Evolutionary conservation across 2,329 filamentous ascomycete genomes (phyloP).

Genomic region (Nannizzia gypsea): DNA sequence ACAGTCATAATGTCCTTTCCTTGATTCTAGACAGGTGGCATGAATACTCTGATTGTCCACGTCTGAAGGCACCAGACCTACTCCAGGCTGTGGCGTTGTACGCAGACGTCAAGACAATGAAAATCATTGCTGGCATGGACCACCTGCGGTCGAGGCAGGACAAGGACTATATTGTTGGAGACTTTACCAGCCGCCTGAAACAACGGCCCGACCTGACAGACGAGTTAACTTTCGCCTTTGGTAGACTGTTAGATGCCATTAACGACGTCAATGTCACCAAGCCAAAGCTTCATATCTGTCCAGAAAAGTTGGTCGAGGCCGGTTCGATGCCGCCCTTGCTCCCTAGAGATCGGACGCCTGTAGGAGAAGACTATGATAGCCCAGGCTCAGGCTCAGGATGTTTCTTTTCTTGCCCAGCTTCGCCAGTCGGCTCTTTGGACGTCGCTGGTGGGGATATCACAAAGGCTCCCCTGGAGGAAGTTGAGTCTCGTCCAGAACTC

Average conservation of each 20-base stretch:
- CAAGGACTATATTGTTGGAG: constrained; percentile 16
- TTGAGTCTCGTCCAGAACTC: too few species aligned
- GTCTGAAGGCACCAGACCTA: constrained; percentile 20
- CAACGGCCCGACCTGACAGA: constrained; percentile 14
- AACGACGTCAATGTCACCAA: neutral
- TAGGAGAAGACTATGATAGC: neutral
- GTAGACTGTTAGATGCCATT: constrained; percentile 11
- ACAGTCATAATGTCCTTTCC: constrained; percentile 25
- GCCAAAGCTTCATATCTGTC: neutral
- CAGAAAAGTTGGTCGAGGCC: neutral
- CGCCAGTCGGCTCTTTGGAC: neutral
- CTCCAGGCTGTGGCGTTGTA: constrained; percentile 21
- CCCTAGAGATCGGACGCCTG: neutral
- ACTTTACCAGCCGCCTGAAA: constrained; percentile 12
- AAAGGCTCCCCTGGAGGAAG: neutral
- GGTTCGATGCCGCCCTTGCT: neutral
- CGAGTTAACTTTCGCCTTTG: constrained; percentile 14
- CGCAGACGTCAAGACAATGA: constrained; percentile 22
- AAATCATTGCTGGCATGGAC: constrained; percentile 18
- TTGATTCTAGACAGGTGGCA: constrained; percentile 27
- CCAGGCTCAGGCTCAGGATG: neutral
- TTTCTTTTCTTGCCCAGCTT: constrained; percentile 1
- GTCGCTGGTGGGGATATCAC: neutral
- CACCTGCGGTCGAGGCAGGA: constrained; percentile 21
- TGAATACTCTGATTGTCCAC: constrained; percentile 26